These are phyloP conservation scores for Aspergillus nidulans DNA, from an alignment of 495 filamentous ascomycete species.

Conservation along the genomic window DNA sequence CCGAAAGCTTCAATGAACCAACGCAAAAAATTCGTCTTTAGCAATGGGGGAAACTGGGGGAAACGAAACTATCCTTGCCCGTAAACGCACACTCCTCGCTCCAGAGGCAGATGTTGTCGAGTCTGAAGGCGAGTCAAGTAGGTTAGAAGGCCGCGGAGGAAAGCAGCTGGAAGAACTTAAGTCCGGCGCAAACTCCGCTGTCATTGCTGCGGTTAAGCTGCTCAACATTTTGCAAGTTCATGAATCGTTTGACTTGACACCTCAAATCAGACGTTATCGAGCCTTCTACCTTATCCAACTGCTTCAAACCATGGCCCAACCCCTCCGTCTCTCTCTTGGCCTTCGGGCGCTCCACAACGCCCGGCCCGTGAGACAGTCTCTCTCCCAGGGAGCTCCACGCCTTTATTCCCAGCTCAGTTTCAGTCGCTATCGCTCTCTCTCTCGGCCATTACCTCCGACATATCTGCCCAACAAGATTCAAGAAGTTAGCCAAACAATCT, in stretches of 20 bases:
- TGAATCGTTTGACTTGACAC: not conserved
- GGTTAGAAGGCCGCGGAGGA: slow-evolving; percentile 14
- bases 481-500: slow-evolving; percentile 3
- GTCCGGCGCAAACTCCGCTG: slow-evolving; percentile 24
- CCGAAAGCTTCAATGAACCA: not conserved
- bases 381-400: slow-evolving; percentile 13
- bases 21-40: not conserved
- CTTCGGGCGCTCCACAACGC: slow-evolving; percentile 15
- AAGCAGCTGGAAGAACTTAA: slow-evolving; percentile 19
- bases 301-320: slow-evolving; percentile 10
- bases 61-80: not conserved
- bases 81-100: not conserved
- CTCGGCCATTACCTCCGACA: slow-evolving; percentile 5
- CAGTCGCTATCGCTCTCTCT: not conserved
- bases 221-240: not conserved
- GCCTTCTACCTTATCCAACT: not conserved
- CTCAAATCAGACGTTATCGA: not conserved
- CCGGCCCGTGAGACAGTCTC: slow-evolving; percentile 12
- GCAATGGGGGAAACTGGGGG: not conserved
- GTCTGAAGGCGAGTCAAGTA: not conserved
- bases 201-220: not conserved
- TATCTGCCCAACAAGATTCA: not conserved
- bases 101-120: not conserved
- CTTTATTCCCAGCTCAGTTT: slow-evolving; percentile 16
- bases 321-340: slow-evolving; percentile 9